Percentiles rank a stretch among this genome's conserved stretches.
phyloP scores from a whole-genome alignment of 805 yeast genomes.

The Jamesozyma jinghongensis region DNA sequence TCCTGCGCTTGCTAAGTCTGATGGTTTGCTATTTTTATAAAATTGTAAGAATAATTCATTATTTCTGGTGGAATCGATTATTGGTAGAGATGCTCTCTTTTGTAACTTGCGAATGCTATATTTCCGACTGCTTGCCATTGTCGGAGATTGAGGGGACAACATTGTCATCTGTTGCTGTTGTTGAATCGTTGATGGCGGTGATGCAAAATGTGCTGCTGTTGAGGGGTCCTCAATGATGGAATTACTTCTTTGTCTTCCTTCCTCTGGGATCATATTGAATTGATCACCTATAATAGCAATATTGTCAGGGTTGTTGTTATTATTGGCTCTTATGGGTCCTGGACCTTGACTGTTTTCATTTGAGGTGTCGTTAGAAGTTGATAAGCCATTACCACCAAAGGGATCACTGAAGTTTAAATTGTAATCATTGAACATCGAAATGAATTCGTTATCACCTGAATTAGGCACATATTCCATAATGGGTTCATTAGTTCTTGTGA shows the following conservation, averaged over 20 bases:
- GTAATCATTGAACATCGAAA: slow-evolving; percentile 19
- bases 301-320: neutral
- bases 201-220: neutral
- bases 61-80: slow-evolving; percentile 16
- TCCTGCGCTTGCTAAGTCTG: neutral
- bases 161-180: neutral
- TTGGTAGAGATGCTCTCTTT: slow-evolving; percentile 23
- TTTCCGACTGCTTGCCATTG: slow-evolving; percentile 4
- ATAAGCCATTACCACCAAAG: neutral
- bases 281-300: neutral
- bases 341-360: neutral
- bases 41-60: slow-evolving; percentile 17
- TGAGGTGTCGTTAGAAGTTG: neutral
- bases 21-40: slow-evolving; percentile 6
- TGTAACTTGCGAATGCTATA: slow-evolving; percentile 21
- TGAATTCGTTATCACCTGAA: slow-evolving; percentile 16
- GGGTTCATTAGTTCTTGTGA: neutral
- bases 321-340: neutral
- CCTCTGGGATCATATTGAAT: neutral
- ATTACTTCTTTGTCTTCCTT: neutral
- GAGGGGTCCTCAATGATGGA: neutral
- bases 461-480: too few relatives aligned
- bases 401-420: slow-evolving; percentile 15
- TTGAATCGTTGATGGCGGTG: neutral
- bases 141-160: slow-evolving; percentile 6